These are phyloP conservation scores for Aureoboletus auriporus DNA, from an alignment of 768 basidiomycete genomes.

Conservation along the genomic window DNA sequence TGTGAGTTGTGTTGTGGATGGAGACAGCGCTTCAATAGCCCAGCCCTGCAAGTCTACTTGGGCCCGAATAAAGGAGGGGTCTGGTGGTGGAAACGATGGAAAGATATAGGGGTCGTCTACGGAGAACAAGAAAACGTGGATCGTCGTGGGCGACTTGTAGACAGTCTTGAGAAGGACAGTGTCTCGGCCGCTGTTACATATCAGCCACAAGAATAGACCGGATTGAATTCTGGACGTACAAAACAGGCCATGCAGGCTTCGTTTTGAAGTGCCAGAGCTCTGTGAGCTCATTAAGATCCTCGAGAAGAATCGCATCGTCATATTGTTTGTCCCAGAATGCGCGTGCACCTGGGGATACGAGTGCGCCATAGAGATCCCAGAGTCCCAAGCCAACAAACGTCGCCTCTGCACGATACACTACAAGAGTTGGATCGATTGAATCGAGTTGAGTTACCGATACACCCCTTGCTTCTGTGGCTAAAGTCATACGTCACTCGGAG, in stretches of 20 bases:
- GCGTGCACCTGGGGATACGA: conserved; percentile 82
- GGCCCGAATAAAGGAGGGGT: conserved; percentile 80
- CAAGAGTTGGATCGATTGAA: conserved; percentile 93
- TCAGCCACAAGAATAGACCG: not conserved
- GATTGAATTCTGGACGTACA: conserved; percentile 50
- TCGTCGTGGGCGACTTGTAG: conserved; percentile 93
- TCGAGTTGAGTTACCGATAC: conserved; percentile 94
- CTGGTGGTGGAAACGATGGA: conserved; percentile 60
- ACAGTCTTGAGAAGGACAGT: conserved; percentile 89
- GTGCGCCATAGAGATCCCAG: conserved; percentile 90
- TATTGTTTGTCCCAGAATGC: conserved; percentile 86
- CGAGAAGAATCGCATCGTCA: conserved; percentile 80
- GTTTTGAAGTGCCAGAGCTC: conserved; percentile 93
- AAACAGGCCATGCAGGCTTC: conserved; percentile 90
- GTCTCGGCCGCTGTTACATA: conserved; percentile 72
- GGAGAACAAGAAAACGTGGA: conserved; percentile 94
- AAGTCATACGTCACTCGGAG: conserved; percentile 7
- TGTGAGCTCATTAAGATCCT: conserved; percentile 87
- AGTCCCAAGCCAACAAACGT: conserved; percentile 94
- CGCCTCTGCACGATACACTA: conserved; percentile 94
- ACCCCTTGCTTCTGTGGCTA: conserved; percentile 81
- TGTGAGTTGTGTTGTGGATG: conserved; percentile 90
- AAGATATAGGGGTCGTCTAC: conserved; percentile 87
- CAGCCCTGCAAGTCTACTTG: conserved; percentile 99
- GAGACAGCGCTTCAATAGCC: conserved; percentile 94